These are phyloP conservation scores for Clavariopsis aquatica DNA, from an alignment of 495 filamentous ascomycete species.

Conservation along the genomic window DNA sequence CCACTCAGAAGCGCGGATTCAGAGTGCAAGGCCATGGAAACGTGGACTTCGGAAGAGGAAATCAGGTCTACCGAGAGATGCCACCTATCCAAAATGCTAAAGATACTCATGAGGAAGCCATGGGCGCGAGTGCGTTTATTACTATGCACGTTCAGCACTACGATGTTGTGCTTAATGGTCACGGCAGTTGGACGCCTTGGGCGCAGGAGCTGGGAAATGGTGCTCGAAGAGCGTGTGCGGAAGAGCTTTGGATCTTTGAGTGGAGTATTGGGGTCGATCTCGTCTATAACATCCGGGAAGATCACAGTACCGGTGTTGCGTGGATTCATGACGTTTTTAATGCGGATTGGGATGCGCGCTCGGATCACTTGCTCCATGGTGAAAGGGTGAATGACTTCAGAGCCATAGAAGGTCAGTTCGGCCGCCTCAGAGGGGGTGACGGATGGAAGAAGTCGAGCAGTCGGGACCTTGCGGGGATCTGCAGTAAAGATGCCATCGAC, in stretches of 20 bases:
- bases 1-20: slow-evolving; percentile 50
- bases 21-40: slow-evolving; percentile 90
- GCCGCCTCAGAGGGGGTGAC: slow-evolving; percentile 57
- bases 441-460: slow-evolving; percentile 51
- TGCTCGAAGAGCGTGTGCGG: slow-evolving; percentile 41
- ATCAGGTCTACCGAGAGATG: slow-evolving; percentile 87
- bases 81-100: slow-evolving; percentile 77
- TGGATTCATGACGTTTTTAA: slow-evolving; percentile 98
- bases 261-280: slow-evolving; percentile 51
- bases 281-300: slow-evolving; percentile 53
- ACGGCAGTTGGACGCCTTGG: slow-evolving; percentile 76
- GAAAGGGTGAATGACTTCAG: slow-evolving; percentile 88
- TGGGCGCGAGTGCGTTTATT: slow-evolving; percentile 86
- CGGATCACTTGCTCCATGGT: slow-evolving; percentile 99
- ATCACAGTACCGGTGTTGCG: slow-evolving; percentile 85
- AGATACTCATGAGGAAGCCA: slow-evolving; percentile 89
- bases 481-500: slow-evolving; percentile 62
- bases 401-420: slow-evolving; percentile 58
- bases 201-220: slow-evolving; percentile 16
- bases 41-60: slow-evolving; percentile 90
- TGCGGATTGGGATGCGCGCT: slow-evolving; percentile 87
- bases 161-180: slow-evolving; percentile 90
- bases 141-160: slow-evolving; percentile 91
- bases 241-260: slow-evolving; percentile 48
- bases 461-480: slow-evolving; percentile 56